These are phyloP conservation scores for Neonectria ditissima DNA, from an alignment of 2,329 filamentous ascomycete genomes.

Conservation along the genomic window DNA sequence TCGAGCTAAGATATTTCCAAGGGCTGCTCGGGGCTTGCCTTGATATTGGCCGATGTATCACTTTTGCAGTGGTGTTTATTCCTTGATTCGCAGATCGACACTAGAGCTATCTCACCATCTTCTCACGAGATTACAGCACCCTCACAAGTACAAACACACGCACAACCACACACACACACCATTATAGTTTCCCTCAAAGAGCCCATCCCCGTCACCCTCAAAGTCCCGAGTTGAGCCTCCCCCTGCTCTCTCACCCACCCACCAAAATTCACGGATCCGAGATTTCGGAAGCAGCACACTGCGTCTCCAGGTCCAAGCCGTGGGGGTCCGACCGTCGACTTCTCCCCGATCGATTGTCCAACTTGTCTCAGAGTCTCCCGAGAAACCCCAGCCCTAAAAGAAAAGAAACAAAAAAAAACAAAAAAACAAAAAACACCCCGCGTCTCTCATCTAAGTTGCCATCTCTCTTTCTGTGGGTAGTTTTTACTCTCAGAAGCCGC, in stretches of 20 bases:
- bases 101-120: not conserved
- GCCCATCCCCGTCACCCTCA: slow-evolving; percentile 9
- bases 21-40: not conserved
- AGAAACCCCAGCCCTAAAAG: not conserved
- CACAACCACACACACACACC: slow-evolving; percentile 7
- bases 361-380: not conserved
- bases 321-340: slow-evolving; percentile 16
- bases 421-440: not conserved
- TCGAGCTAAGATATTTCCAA: not conserved
- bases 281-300: slow-evolving; percentile 16
- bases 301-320: slow-evolving; percentile 2
- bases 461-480: slow-evolving; percentile 3
- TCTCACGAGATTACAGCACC: slow-evolving; percentile 10
- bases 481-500: not conserved
- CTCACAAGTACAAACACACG: slow-evolving; percentile 12
- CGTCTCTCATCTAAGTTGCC: not conserved
- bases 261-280: slow-evolving; percentile 11
- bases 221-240: not conserved
- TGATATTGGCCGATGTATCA: no score
- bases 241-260: slow-evolving; percentile 8
- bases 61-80: not conserved
- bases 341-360: slow-evolving; percentile 7
- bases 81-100: not conserved
- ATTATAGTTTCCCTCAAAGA: slow-evolving; percentile 9
- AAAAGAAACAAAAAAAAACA: not conserved